A percentile compares a stretch with the other conserved stretches of the same genome.
Evolutionary conservation across 768 basidiomycete species (phyloP).

Genomic region (Kwoniella europaea): DNA sequence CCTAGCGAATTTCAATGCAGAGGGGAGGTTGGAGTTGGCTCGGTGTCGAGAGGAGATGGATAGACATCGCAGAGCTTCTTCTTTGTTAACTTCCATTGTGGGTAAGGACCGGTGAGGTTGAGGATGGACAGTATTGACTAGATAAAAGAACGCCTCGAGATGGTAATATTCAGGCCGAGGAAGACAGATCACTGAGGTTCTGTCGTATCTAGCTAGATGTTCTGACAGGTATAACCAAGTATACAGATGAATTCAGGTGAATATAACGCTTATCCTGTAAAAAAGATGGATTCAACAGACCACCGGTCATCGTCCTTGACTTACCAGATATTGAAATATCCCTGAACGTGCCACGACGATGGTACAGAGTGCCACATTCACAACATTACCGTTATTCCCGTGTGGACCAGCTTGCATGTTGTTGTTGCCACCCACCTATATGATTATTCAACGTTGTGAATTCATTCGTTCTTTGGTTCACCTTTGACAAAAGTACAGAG

Average conservation of each 20-base stretch:
- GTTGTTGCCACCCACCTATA: constrained; percentile 12
- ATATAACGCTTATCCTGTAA: not conserved
- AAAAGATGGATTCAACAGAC: not conserved
- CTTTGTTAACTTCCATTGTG: constrained; percentile 68
- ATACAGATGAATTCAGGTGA: too few species aligned
- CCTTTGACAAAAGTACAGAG: too few species aligned
- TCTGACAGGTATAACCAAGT: too few species aligned
- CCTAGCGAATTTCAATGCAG: constrained; percentile 84
- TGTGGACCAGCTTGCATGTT: not conserved
- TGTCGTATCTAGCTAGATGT: too few species aligned
- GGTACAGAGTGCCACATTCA: constrained; percentile 8
- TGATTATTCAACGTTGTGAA: too few species aligned
- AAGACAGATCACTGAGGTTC: too few species aligned
- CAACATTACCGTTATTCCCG: constrained; percentile 3
- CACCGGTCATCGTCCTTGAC: not conserved
- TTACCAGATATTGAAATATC: not conserved
- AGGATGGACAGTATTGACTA: too few species aligned
- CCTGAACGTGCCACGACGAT: constrained; percentile 16
- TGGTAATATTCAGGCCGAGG: too few species aligned
- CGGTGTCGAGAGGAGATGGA: constrained; percentile 76
- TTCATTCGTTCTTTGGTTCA: too few species aligned
- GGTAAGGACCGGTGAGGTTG: too few species aligned
- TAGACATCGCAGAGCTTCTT: constrained; percentile 84
- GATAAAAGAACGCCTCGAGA: too few species aligned
- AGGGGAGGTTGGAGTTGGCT: constrained; percentile 71